phyloP scores from a whole-genome alignment of 192 early-diverging fungal genomes.

The Funneliformis mosseae region DNA sequence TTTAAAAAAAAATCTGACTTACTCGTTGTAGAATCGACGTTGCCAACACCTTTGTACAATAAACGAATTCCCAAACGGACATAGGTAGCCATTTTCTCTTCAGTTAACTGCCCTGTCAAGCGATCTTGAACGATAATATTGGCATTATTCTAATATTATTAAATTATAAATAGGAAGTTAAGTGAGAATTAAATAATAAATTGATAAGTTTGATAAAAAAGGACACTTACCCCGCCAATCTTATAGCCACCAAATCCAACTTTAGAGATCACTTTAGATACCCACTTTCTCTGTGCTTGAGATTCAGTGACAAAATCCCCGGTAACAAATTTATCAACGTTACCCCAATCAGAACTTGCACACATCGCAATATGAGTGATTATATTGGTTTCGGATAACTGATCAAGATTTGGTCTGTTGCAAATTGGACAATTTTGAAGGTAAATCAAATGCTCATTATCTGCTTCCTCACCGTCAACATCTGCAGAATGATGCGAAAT shows the following conservation, averaged over 20 bases:
- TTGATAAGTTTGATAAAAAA: neutral
- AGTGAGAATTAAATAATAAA: constrained; percentile 27
- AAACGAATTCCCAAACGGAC: constrained; percentile 79
- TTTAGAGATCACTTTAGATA: constrained; percentile 62
- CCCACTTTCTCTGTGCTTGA: constrained; percentile 72
- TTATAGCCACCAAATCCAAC: constrained; percentile 65
- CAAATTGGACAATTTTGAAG: constrained; percentile 75
- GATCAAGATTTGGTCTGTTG: constrained; percentile 53
- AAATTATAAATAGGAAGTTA: neutral
- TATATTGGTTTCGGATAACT: constrained; percentile 64
- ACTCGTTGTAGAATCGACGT: constrained; percentile 47
- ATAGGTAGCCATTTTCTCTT: constrained; percentile 80
- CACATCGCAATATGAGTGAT: constrained; percentile 78
- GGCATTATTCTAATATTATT: constrained; percentile 53
- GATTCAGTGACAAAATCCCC: constrained; percentile 79
- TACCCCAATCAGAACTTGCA: constrained; percentile 67
- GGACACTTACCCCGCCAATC: constrained; percentile 46
- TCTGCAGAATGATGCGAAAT: constrained; percentile 32
- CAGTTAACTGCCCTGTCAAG: constrained; percentile 62
- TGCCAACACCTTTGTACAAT: constrained; percentile 65
- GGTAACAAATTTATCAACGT: constrained; percentile 70
- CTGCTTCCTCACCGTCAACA: constrained; percentile 39
- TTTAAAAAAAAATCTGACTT: neutral
- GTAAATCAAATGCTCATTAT: constrained; percentile 62
- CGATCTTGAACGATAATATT: constrained; percentile 81